Evolutionary conservation across 208 protist genomes (phyloP).

Genomic region (Leishmania tarentolae): DNA sequence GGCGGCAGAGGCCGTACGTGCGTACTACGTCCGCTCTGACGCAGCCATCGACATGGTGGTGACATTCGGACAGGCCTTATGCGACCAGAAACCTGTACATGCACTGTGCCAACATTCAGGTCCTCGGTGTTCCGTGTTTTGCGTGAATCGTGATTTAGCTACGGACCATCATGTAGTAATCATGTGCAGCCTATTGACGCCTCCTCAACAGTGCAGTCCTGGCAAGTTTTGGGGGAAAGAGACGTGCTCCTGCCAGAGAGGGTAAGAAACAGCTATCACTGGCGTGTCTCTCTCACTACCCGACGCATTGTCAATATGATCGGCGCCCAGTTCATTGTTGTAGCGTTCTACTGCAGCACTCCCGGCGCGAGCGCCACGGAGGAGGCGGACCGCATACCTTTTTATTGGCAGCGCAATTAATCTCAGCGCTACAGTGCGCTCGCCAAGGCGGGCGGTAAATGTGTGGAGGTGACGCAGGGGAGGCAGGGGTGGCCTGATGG

Average conservation of each 20-base stretch:
- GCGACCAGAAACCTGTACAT: slow-evolving; percentile 95
- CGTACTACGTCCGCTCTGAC: slow-evolving; percentile 67
- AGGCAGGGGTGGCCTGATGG: neutral
- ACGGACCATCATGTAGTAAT: slow-evolving; percentile 92
- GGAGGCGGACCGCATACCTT: slow-evolving; percentile 37
- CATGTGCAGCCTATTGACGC: slow-evolving; percentile 57
- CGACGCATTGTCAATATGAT: slow-evolving; percentile 68
- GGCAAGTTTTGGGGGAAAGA: slow-evolving; percentile 9
- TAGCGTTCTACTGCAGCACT: slow-evolving; percentile 25
- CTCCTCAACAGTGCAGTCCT: slow-evolving; percentile 46
- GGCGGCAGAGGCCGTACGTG: slow-evolving; percentile 88
- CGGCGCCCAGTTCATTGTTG: slow-evolving; percentile 57
- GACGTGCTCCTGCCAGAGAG: neutral
- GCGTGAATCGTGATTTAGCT: slow-evolving; percentile 86
- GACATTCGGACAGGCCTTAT: slow-evolving; percentile 79
- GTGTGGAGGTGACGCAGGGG: neutral
- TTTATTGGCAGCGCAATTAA: neutral
- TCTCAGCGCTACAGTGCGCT: neutral
- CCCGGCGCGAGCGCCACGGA: neutral
- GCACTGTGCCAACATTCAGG: slow-evolving; percentile 94
- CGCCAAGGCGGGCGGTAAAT: neutral
- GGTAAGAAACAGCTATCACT: neutral
- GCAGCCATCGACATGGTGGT: slow-evolving; percentile 40
- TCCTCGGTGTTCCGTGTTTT: slow-evolving; percentile 90
- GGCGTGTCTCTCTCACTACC: neutral